Evolutionary conservation across 2,329 filamentous ascomycete species (phyloP).

Genomic region (Alternaria ethzedia): DNA sequence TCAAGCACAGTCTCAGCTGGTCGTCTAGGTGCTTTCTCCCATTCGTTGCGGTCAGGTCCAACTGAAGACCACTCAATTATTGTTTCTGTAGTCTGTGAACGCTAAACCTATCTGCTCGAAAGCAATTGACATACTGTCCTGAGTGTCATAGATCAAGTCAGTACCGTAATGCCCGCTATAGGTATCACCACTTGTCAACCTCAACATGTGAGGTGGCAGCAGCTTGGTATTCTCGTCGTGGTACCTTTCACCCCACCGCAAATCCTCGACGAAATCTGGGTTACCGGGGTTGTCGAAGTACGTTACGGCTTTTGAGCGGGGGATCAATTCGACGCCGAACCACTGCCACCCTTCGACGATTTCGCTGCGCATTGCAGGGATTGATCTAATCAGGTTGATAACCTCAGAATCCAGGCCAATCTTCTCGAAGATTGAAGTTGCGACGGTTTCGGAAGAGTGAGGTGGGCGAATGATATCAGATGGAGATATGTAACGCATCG

Average conservation of each 20-base stretch:
- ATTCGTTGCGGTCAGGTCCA: not conserved
- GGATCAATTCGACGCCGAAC: not conserved
- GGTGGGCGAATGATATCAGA: not conserved
- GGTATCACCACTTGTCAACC: not conserved
- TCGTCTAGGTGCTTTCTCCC: not conserved
- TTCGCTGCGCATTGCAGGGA: not conserved
- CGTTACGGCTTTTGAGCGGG: not conserved
- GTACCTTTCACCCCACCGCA: not conserved
- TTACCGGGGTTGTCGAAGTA: not conserved
- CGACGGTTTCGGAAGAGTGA: not conserved
- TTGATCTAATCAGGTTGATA: rapidly evolving
- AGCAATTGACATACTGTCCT: not conserved
- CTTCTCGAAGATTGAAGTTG: not conserved
- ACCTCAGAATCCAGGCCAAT: not conserved
- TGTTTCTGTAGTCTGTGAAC: not conserved
- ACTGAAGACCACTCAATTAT: not conserved
- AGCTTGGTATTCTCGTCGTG: not conserved
- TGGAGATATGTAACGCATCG: not conserved
- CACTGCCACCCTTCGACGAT: not conserved
- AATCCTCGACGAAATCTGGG: not conserved
- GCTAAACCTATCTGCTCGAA: rapidly evolving
- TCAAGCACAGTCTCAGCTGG: not conserved
- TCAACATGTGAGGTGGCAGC: not conserved
- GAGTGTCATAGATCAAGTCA: not conserved
- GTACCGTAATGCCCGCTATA: not conserved